phyloP scores from a whole-genome alignment of 2,329 filamentous ascomycete genomes.

The Pyricularia sp. region DNA sequence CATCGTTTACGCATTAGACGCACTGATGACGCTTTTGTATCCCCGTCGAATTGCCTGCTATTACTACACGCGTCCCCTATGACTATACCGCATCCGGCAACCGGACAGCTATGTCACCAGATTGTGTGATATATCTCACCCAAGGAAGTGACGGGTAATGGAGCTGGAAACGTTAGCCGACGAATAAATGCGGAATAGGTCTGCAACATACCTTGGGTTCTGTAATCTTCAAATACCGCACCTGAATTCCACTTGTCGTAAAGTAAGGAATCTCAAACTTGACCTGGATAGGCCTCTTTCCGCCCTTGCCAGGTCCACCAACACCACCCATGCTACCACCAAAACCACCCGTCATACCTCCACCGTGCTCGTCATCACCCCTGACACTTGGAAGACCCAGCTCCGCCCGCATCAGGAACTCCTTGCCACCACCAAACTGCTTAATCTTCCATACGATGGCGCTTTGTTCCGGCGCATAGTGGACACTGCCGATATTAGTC shows the following conservation, averaged over 20 bases:
- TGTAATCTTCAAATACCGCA: constrained; percentile 96
- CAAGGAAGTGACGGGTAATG: constrained; percentile 97
- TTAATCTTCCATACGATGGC: constrained; percentile 99
- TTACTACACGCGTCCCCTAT: background rate
- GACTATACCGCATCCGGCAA: constrained; percentile 70
- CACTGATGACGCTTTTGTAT: background rate
- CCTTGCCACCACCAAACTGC: constrained; percentile 96
- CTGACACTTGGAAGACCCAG: constrained; percentile 86
- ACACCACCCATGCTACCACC: constrained; percentile 94
- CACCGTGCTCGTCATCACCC: constrained; percentile 88
- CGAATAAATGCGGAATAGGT: constrained; percentile 5
- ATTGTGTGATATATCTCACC: constrained; percentile 98
- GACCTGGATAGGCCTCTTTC: constrained; percentile 91
- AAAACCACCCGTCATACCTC: constrained; percentile 95
- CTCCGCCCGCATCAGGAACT: constrained; percentile 97
- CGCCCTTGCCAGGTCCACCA: constrained; percentile 61
- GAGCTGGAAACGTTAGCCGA: constrained; percentile 38
- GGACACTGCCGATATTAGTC: constrained; percentile 92
- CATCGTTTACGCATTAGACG: background rate
- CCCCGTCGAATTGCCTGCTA: background rate
- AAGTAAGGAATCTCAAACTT: constrained; percentile 99
- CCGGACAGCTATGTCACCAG: constrained; percentile 87
- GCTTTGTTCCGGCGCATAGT: constrained; percentile 94
- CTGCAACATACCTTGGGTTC: constrained; percentile 81
- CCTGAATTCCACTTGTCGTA: constrained; percentile 97